A percentile compares a stretch with the other conserved stretches of the same genome.
Conservation (phyloP, 2,329 filamentous ascomycete species). For the Triangularia verruculosa region DNA sequence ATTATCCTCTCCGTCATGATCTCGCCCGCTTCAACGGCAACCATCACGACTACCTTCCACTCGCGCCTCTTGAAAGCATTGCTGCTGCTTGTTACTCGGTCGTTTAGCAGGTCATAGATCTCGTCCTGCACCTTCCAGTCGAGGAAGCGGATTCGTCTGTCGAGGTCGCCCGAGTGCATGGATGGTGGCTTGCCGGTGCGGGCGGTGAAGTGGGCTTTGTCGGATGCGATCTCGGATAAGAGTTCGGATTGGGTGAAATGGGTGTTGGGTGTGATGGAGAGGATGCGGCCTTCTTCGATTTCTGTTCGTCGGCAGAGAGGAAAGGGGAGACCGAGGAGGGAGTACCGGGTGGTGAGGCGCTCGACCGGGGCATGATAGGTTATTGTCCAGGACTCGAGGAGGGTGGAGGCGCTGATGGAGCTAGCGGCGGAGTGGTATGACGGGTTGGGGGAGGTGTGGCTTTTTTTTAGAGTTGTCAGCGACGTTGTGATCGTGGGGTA, state of each 20-base stretch:
- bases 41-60: conserved; percentile 23
- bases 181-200: background rate
- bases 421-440: background rate
- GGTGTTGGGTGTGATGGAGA: conserved; percentile 22
- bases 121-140: conserved; percentile 28
- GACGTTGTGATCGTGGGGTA: background rate
- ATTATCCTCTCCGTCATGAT: background rate
- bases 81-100: conserved; percentile 24
- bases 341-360: background rate
- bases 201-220: background rate
- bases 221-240: background rate
- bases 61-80: conserved; percentile 20
- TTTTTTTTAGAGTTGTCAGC: background rate
- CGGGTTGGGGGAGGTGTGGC: background rate
- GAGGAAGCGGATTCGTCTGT: conserved; percentile 18
- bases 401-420: background rate
- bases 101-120: conserved; percentile 24
- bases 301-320: background rate
- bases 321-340: conserved; percentile 1
- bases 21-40: conserved; percentile 16
- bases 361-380: conserved; percentile 17
- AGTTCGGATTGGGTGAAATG: conserved; percentile 24
- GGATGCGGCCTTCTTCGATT: conserved; percentile 22
- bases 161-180: conserved; percentile 17
- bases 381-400: conserved; percentile 21